Percentiles rank a stretch among this genome's conserved stretches.
phyloP scores from a whole-genome alignment of 148 eudicot genomes.

The Vaccinium darrowii region DNA sequence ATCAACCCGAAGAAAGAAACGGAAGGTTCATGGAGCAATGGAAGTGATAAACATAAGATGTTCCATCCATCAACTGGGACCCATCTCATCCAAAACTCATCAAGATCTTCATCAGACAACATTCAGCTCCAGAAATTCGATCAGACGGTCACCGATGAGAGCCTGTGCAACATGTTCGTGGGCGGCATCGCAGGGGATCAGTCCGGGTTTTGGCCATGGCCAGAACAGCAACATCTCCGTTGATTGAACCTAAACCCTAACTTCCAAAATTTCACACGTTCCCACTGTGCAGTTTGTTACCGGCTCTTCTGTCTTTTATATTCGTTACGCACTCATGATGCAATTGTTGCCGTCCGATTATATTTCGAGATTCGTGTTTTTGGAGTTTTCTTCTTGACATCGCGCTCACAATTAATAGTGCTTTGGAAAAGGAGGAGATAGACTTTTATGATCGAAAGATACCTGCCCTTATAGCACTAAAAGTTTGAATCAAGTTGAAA shows the following conservation, averaged over 20 bases:
- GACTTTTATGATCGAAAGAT: neutral
- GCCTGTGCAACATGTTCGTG: constrained; percentile 33
- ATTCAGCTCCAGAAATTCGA: constrained; percentile 6
- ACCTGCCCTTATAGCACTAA: neutral
- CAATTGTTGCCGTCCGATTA: neutral
- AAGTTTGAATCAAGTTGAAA: too few relatives aligned
- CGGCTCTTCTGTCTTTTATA: neutral
- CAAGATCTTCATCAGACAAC: constrained; percentile 14
- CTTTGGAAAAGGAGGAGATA: neutral
- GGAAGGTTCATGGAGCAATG: constrained; percentile 69
- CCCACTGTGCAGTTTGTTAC: constrained; percentile 11
- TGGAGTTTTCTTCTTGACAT: neutral
- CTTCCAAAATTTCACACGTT: neutral
- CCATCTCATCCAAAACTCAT: constrained; percentile 32
- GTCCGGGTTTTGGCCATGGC: constrained; percentile 40
- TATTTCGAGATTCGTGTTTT: neutral
- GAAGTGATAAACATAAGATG: constrained; percentile 50
- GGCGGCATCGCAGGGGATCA: constrained; percentile 29
- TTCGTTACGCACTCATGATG: neutral
- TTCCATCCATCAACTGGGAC: constrained; percentile 17
- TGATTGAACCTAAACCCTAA: neutral
- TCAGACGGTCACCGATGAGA: constrained; percentile 19
- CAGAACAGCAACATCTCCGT: constrained; percentile 32
- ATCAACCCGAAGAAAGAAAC: constrained; percentile 60
- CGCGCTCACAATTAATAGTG: neutral